These are phyloP conservation scores for Thielaviopsis cerberus DNA, from an alignment of 2,329 filamentous ascomycete species.

Conservation along the genomic window DNA sequence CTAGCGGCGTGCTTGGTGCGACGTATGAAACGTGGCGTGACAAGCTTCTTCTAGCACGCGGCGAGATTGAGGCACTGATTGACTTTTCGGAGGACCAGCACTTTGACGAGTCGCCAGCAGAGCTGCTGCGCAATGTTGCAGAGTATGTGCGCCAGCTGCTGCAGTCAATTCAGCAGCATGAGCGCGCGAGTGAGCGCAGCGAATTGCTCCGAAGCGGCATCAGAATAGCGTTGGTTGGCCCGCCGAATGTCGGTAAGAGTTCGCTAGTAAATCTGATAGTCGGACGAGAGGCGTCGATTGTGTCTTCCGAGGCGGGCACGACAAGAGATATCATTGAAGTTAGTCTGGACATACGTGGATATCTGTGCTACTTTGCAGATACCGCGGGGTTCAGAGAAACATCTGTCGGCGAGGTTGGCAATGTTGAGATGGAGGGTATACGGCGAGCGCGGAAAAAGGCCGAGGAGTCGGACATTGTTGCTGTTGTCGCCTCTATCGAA, in stretches of 20 bases:
- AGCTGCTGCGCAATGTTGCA: constrained; percentile 53
- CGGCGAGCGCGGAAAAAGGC: constrained; percentile 67
- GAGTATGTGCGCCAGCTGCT: constrained; percentile 43
- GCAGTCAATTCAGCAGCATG: constrained; percentile 46
- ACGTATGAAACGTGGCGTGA: constrained; percentile 72
- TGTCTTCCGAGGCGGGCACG: constrained; percentile 80
- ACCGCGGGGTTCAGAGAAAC: constrained; percentile 65
- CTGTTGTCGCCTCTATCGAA: constrained; percentile 65
- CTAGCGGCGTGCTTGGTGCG: constrained; percentile 47
- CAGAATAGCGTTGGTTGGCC: constrained; percentile 66
- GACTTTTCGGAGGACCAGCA: constrained; percentile 97
- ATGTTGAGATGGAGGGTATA: constrained; percentile 79
- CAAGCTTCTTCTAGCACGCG: constrained; percentile 59
- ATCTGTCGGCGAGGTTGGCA: constrained; percentile 31
- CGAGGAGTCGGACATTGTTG: constrained; percentile 63
- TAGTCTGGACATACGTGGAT: constrained; percentile 73
- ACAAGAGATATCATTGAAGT: constrained; percentile 89
- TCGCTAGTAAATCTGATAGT: constrained; percentile 81
- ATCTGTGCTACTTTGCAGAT: constrained; percentile 83
- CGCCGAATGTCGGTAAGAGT: constrained; percentile 89
- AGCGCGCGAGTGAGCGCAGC: constrained; percentile 59
- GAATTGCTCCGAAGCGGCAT: constrained; percentile 77
- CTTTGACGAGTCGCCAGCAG: constrained; percentile 69
- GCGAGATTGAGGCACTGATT: constrained; percentile 85
- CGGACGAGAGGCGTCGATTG: constrained; percentile 84